Percentiles rank a stretch among this genome's conserved stretches.
These are phyloP conservation scores for Penicillium sp. DNA, from an alignment of 2,329 filamentous ascomycete genomes.

Conservation along the genomic window DNA sequence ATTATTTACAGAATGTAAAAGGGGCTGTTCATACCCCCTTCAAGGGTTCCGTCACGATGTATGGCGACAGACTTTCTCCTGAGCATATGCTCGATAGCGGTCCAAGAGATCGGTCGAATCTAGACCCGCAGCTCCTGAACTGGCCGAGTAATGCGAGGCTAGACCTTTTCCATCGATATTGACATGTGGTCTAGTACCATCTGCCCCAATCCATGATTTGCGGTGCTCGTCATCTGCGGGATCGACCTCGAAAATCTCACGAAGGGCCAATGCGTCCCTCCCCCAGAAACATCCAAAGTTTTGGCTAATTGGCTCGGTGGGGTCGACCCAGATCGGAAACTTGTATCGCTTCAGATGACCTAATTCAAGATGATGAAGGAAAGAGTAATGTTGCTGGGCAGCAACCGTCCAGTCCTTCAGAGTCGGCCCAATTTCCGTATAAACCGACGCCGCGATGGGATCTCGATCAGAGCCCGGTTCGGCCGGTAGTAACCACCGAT, in stretches of 20 bases:
- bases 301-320: slow-evolving; percentile 52
- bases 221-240: slow-evolving; percentile 37
- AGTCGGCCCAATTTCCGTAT: slow-evolving; percentile 46
- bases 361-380: slow-evolving; percentile 53
- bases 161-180: slow-evolving; percentile 56
- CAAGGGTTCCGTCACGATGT: not conserved
- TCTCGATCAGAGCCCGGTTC: slow-evolving; percentile 40
- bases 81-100: slow-evolving; percentile 55
- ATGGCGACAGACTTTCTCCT: slow-evolving; percentile 50
- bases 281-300: slow-evolving; percentile 57
- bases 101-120: slow-evolving; percentile 56
- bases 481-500: slow-evolving; percentile 53
- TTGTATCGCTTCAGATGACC: slow-evolving; percentile 49
- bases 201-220: slow-evolving; percentile 39
- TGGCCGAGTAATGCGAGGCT: slow-evolving; percentile 55
- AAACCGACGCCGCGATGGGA: slow-evolving; percentile 52
- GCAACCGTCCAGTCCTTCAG: slow-evolving; percentile 53
- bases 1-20: not conserved
- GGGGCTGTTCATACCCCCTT: not conserved
- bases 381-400: slow-evolving; percentile 46
- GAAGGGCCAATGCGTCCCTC: slow-evolving; percentile 50
- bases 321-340: slow-evolving; percentile 49
- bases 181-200: slow-evolving; percentile 28
- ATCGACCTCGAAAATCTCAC: slow-evolving; percentile 43
- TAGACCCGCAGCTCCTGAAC: slow-evolving; percentile 42